Evolutionary conservation across 306 rosid species (phyloP).

Genomic region (Pachyrhizus erosus): DNA sequence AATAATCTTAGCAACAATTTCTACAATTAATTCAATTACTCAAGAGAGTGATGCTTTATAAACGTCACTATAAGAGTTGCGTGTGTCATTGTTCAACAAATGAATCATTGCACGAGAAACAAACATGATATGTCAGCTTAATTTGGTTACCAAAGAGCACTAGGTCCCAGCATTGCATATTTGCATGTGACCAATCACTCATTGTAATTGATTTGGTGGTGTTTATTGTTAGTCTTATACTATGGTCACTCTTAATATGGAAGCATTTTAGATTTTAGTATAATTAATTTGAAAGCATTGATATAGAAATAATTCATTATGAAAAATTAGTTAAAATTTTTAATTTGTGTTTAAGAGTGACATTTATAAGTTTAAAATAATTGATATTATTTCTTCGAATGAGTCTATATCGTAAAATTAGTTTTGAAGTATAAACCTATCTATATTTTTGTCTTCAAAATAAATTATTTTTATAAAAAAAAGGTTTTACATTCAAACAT

Average conservation of each 20-base stretch:
- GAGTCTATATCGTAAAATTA: too few species aligned
- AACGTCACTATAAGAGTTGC: slow-evolving; percentile 14
- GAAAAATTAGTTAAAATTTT: too few species aligned
- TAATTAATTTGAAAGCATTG: neutral
- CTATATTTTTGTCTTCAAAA: too few species aligned
- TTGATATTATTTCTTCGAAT: neutral
- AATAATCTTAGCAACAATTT: slow-evolving; percentile 12
- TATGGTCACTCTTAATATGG: neutral
- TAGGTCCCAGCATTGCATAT: slow-evolving; percentile 10
- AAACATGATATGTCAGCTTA: slow-evolving; percentile 5
- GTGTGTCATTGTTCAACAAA: slow-evolving; percentile 5
- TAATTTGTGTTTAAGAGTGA: neutral
- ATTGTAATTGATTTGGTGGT: neutral
- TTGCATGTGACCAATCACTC: slow-evolving; percentile 23
- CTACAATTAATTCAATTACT: slow-evolving; percentile 11
- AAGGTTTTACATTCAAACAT: too few species aligned
- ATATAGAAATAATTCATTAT: too few species aligned
- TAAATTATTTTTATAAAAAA: too few species aligned
- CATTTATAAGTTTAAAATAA: neutral
- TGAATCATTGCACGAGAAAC: slow-evolving; percentile 33
- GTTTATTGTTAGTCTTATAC: neutral
- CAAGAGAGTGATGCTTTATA: neutral
- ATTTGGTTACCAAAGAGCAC: neutral
- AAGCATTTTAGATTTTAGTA: neutral
- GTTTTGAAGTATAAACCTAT: too few species aligned